phyloP scores from a whole-genome alignment of 1,139 yeast genomes.

The Wickerhamomyces sp. region DNA sequence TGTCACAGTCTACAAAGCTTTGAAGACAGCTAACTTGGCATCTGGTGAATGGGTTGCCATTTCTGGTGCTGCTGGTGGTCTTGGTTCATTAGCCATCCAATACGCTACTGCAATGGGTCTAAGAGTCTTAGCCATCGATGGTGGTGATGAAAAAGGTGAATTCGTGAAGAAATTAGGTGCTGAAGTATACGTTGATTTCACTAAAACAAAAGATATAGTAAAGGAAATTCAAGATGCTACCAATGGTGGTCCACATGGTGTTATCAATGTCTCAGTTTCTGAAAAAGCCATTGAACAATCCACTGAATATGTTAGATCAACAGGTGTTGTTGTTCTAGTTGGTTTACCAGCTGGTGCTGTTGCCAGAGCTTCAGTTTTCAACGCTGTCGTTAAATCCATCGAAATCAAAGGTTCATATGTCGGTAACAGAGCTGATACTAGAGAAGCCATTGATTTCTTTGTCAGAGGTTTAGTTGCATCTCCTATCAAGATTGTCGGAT shows the following conservation, averaged over 20 bases:
- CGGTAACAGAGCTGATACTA: slow-evolving; percentile 68
- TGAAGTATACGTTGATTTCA: slow-evolving; percentile 51
- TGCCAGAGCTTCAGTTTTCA: slow-evolving; percentile 49
- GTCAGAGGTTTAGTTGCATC: slow-evolving; percentile 56
- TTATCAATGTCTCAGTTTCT: slow-evolving; percentile 57
- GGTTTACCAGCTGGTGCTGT: slow-evolving; percentile 62
- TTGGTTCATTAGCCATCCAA: slow-evolving; percentile 59
- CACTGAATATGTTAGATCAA: slow-evolving; percentile 49
- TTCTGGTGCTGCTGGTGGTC: slow-evolving; percentile 66
- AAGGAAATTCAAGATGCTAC: slow-evolving; percentile 44
- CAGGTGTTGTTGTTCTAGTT: slow-evolving; percentile 57
- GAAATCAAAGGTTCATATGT: slow-evolving; percentile 60
- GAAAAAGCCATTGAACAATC: slow-evolving; percentile 54
- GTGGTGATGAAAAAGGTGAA: slow-evolving; percentile 54
- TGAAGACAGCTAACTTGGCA: slow-evolving; percentile 49
- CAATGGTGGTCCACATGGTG: slow-evolving; percentile 62
- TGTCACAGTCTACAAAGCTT: slow-evolving; percentile 62
- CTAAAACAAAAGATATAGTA: slow-evolving; percentile 44
- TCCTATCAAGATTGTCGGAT: slow-evolving; percentile 56
- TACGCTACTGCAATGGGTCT: slow-evolving; percentile 61
- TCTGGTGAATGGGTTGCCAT: slow-evolving; percentile 62
- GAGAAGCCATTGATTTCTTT: slow-evolving; percentile 65
- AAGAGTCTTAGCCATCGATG: slow-evolving; percentile 57
- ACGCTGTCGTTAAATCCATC: slow-evolving; percentile 52
- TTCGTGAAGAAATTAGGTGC: slow-evolving; percentile 50